Percentiles rank a stretch among this genome's conserved stretches.
Conservation (phyloP, 768 basidiomycete species). For the Collybia sordida region DNA sequence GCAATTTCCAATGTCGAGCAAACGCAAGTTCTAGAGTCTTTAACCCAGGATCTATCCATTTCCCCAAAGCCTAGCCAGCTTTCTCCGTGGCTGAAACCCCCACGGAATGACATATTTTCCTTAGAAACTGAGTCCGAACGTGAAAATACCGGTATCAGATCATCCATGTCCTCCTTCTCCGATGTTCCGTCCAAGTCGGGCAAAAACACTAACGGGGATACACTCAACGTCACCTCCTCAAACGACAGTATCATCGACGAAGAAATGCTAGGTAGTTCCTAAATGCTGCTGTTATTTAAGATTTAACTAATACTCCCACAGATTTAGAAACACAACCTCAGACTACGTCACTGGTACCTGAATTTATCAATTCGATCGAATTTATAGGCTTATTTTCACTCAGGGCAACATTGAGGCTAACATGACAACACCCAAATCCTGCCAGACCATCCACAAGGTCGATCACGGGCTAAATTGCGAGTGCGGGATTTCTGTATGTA, state of each 20-base stretch:
- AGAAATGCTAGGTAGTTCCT: slow-evolving; percentile 48
- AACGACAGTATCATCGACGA: slow-evolving; percentile 26
- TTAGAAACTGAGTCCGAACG: too few species aligned
- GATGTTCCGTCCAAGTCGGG: slow-evolving; percentile 13
- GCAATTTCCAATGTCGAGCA: slow-evolving; percentile 37
- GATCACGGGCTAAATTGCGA: slow-evolving; percentile 61
- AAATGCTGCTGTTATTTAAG: not conserved
- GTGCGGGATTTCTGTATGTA: slow-evolving; percentile 59
- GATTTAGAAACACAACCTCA: slow-evolving; percentile 42
- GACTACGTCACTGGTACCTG: slow-evolving; percentile 1
- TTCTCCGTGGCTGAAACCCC: not conserved
- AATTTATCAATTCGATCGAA: slow-evolving; percentile 33
- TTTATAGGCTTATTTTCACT: slow-evolving; percentile 22
- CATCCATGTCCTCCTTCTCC: slow-evolving; percentile 10
- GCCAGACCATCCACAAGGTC: slow-evolving; percentile 11
- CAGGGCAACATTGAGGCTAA: slow-evolving; percentile 10
- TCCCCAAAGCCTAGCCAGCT: slow-evolving; percentile 6
- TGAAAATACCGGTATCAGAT: too few species aligned
- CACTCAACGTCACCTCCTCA: slow-evolving; percentile 27
- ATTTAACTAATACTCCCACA: slow-evolving; percentile 9
- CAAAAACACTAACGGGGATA: slow-evolving; percentile 37
- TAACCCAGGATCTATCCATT: slow-evolving; percentile 9
- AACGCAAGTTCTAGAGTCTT: slow-evolving; percentile 33
- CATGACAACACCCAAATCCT: slow-evolving; percentile 14
- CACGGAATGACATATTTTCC: too few species aligned